Percentiles rank a stretch among this genome's conserved stretches.
These are phyloP conservation scores for Rhynchospora pubera DNA, from an alignment of 176 grass and related monocot species.

Conservation along the genomic window DNA sequence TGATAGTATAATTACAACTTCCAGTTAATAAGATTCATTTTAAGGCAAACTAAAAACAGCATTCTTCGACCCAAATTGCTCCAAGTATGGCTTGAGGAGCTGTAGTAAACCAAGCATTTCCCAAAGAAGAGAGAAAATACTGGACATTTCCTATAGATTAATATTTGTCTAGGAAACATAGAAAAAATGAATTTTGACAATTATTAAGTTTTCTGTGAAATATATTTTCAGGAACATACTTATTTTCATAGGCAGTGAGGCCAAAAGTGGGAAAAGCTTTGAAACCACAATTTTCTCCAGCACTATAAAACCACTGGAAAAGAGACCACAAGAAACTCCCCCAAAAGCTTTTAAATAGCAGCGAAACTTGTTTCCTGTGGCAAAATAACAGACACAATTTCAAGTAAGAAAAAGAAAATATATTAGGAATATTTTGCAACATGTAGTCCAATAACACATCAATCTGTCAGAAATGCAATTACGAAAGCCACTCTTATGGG, in stretches of 20 bases:
- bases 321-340: constrained; percentile 37
- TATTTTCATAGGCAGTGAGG: constrained; percentile 21
- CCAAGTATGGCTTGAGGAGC: neutral
- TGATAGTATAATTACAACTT: neutral
- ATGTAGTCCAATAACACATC: neutral
- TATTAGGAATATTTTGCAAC: neutral
- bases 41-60: neutral
- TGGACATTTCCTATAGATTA: neutral
- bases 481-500: neutral
- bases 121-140: neutral
- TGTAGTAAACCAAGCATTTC: neutral
- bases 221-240: constrained; percentile 22
- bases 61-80: neutral
- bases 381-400: constrained; percentile 4
- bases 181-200: neutral
- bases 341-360: constrained; percentile 43
- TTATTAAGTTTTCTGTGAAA: neutral
- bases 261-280: constrained; percentile 48
- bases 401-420: neutral
- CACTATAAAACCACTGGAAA: constrained; percentile 55
- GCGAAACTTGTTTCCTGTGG: constrained; percentile 37
- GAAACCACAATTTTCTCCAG: constrained; percentile 38
- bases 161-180: neutral
- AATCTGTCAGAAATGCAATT: neutral
- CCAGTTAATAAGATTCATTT: neutral